Evolutionary conservation across 1,139 yeast genomes (phyloP).

Genomic region (Debaryomyces sp.): DNA sequence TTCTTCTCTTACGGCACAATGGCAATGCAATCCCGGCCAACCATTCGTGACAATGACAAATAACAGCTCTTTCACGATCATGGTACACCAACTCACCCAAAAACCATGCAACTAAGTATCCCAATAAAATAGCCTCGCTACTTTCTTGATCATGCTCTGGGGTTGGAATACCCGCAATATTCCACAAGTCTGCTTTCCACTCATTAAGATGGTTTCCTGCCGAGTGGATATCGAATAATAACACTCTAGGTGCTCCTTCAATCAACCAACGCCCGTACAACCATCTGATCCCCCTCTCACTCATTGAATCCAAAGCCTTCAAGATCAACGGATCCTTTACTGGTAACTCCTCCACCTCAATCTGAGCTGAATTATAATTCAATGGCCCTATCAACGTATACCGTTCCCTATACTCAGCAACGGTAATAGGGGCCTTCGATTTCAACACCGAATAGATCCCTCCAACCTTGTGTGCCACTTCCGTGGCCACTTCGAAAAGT

Average conservation of each 20-base stretch:
- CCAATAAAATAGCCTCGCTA: constrained; percentile 88
- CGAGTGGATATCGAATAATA: constrained; percentile 82
- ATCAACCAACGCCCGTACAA: constrained; percentile 95
- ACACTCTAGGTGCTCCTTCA: constrained; percentile 95
- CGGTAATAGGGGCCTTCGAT: constrained; percentile 95
- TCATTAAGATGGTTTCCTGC: constrained; percentile 74
- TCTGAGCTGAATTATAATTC: constrained; percentile 78
- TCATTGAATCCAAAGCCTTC: constrained; percentile 71
- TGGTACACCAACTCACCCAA: constrained; percentile 86
- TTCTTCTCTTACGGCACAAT: constrained; percentile 84
- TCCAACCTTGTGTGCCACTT: constrained; percentile 96
- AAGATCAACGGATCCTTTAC: constrained; percentile 64
- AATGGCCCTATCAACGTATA: constrained; percentile 89
- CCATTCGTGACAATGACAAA: constrained; percentile 98
- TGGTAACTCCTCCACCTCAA: constrained; percentile 89
- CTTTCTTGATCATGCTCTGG: constrained; percentile 89
- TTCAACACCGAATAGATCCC: constrained; percentile 96
- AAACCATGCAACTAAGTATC: constrained; percentile 96
- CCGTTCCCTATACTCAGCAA: constrained; percentile 87
- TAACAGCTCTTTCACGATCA: constrained; percentile 84
- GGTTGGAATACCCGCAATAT: constrained; percentile 86
- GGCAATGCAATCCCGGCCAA: constrained; percentile 96
- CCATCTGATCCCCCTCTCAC: constrained; percentile 77
- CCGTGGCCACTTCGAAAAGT: constrained; percentile 93
- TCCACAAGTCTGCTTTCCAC: constrained; percentile 96